A percentile compares a stretch with the other conserved stretches of the same genome.
phyloP scores from a whole-genome alignment of 352 stramenopile genomes.

The Pythium dissotocum region DNA sequence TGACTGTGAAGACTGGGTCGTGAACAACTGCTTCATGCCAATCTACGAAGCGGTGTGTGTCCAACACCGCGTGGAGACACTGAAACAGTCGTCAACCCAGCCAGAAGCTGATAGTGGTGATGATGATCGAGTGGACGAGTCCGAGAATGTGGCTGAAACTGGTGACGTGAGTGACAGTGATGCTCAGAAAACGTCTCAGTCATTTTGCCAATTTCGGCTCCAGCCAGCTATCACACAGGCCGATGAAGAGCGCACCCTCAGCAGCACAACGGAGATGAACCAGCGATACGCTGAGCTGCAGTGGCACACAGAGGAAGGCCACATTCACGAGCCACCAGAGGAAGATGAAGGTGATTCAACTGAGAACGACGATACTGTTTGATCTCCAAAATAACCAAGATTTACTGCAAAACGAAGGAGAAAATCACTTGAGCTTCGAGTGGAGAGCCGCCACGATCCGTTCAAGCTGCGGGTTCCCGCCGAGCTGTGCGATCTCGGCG shows the following conservation, averaged over 20 bases:
- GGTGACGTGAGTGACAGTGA: neutral
- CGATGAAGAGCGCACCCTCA: neutral
- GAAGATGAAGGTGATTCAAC: neutral
- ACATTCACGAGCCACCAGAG: neutral
- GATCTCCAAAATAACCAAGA: neutral
- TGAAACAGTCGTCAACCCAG: neutral
- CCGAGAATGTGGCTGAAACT: neutral
- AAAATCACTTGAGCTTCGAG: constrained; percentile 44
- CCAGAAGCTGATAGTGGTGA: neutral
- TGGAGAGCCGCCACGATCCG: constrained; percentile 58
- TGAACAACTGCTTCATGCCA: constrained; percentile 57
- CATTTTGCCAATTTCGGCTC: constrained; percentile 27
- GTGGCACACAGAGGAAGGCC: constrained; percentile 21
- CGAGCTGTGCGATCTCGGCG: constrained; percentile 45
- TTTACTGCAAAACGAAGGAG: neutral
- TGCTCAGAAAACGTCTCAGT: neutral
- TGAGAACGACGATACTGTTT: neutral
- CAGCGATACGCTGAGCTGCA: constrained; percentile 7
- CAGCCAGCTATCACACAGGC: constrained; percentile 9
- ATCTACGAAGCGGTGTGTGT: constrained; percentile 58
- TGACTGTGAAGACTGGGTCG: constrained; percentile 52
- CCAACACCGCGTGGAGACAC: constrained; percentile 6
- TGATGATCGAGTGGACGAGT: neutral
- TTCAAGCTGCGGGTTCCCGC: constrained; percentile 61
- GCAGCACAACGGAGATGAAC: constrained; percentile 29